Conservation (phyloP, 306 rosid genomes). For the Begonia fuchsioides region DNA sequence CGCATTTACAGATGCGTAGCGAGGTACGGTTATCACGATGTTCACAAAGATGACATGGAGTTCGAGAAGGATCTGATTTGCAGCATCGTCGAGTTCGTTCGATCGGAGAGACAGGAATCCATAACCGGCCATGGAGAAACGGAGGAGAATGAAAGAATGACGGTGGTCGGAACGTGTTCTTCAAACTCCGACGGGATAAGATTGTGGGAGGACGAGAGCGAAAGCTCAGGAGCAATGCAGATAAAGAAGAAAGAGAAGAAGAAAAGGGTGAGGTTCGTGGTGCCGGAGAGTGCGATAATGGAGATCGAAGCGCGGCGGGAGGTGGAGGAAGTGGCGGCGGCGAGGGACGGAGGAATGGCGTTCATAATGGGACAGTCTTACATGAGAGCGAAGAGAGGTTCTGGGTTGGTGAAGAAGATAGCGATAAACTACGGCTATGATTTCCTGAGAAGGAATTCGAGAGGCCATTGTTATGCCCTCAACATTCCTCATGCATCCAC, state of each 20-base stretch:
- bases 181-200: slow-evolving; percentile 48
- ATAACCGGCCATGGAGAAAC: slow-evolving; percentile 17
- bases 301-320: slow-evolving; percentile 43
- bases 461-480: slow-evolving; percentile 77
- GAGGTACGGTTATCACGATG: slow-evolving; percentile 78
- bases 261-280: slow-evolving; percentile 73
- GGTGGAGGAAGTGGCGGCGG: slow-evolving; percentile 78
- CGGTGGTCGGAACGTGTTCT: slow-evolving; percentile 79
- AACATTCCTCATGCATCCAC: slow-evolving; percentile 88
- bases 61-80: slow-evolving; percentile 83
- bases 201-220: slow-evolving; percentile 45
- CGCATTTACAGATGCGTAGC: slow-evolving; percentile 89
- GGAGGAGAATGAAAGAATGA: slow-evolving; percentile 54
- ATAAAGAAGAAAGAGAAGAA: slow-evolving; percentile 5
- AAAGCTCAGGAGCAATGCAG: slow-evolving; percentile 13
- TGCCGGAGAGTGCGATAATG: slow-evolving; percentile 64
- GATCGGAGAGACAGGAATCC: slow-evolving; percentile 42
- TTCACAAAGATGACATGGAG: slow-evolving; percentile 75
- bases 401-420: slow-evolving; percentile 59
- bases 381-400: slow-evolving; percentile 84
- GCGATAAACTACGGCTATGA: slow-evolving; percentile 84
- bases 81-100: slow-evolving; percentile 69
- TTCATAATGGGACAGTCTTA: slow-evolving; percentile 93
- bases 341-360: slow-evolving; percentile 94
- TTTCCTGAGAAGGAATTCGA: slow-evolving; percentile 81